Conservation (phyloP, 2,329 filamentous ascomycete genomes). For the Diaporthe citrichinensis region DNA sequence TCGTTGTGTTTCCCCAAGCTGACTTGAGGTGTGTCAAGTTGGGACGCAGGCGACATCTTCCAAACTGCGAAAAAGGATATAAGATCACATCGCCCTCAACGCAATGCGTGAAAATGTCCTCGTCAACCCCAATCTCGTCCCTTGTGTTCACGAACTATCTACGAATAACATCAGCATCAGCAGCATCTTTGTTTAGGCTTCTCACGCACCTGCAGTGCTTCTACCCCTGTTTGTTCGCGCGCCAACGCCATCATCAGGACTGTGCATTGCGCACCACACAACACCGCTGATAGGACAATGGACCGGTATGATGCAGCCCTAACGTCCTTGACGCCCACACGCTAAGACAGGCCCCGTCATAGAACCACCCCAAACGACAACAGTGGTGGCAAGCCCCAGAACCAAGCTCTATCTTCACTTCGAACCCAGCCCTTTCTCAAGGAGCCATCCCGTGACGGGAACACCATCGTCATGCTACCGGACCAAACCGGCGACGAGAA, state of each 20-base stretch:
- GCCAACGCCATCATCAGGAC: not conserved
- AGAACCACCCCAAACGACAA: not conserved
- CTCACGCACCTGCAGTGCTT: not conserved
- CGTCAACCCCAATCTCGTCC: not conserved
- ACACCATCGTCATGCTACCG: slow-evolving; percentile 23
- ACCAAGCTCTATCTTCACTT: not conserved
- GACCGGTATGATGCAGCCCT: not conserved
- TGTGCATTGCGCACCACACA: not conserved
- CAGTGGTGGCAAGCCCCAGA: not conserved
- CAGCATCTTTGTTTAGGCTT: not conserved
- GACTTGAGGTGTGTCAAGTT: not conserved
- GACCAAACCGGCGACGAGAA: slow-evolving; percentile 20
- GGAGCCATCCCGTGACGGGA: slow-evolving; percentile 10
- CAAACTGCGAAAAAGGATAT: not conserved
- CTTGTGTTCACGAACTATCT: too few relatives aligned
- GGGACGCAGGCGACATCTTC: not conserved
- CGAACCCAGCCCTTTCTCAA: slow-evolving; percentile 5
- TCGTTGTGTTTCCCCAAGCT: not conserved
- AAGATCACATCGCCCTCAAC: not conserved
- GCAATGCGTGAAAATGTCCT: not conserved
- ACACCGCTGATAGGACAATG: not conserved
- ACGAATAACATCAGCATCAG: not conserved
- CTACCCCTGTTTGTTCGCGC: too few relatives aligned
- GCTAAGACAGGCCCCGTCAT: not conserved
- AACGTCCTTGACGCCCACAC: not conserved